Conservation (phyloP, 73 alveolate species). For the Symbiodinium pilosum region DNA sequence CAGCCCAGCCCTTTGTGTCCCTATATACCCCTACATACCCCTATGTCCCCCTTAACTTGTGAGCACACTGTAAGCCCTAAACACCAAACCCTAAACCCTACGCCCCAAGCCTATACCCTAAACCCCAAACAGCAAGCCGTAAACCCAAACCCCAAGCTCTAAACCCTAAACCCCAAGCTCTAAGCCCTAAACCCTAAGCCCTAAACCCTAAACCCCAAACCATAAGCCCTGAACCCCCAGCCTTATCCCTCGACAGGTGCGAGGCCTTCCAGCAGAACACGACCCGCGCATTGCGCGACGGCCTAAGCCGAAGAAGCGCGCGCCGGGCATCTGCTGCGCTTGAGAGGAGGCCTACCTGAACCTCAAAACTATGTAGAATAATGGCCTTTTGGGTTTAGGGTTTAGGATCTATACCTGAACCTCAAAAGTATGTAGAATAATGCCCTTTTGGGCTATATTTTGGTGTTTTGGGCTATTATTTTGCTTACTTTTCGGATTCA, state of each 20-base stretch:
- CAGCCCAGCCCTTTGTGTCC: too few relatives aligned
- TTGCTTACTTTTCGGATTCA: neutral
- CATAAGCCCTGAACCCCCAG: neutral
- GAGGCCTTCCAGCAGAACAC: constrained; percentile 93
- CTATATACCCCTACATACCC: too few relatives aligned
- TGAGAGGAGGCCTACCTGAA: neutral
- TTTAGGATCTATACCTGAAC: neutral
- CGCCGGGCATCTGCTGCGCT: constrained; percentile 93
- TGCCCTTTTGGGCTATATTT: neutral
- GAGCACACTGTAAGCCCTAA: too few relatives aligned
- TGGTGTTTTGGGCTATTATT: neutral
- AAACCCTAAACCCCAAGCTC: neutral
- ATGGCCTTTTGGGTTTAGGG: neutral
- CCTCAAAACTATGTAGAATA: neutral
- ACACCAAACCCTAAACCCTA: too few relatives aligned
- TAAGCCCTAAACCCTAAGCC: neutral
- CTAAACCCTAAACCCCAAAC: neutral
- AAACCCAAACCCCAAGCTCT: too few relatives aligned
- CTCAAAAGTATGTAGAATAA: neutral
- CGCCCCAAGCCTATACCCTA: too few relatives aligned
- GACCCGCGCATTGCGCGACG: constrained; percentile 92
- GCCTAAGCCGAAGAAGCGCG: constrained; percentile 89
- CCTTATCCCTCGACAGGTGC: constrained; percentile 13
- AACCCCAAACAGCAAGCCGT: too few relatives aligned
- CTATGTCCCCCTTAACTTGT: too few relatives aligned